Evolutionary conservation across 495 filamentous ascomycete genomes (phyloP).

Genomic region (Durotheca rogersii): DNA sequence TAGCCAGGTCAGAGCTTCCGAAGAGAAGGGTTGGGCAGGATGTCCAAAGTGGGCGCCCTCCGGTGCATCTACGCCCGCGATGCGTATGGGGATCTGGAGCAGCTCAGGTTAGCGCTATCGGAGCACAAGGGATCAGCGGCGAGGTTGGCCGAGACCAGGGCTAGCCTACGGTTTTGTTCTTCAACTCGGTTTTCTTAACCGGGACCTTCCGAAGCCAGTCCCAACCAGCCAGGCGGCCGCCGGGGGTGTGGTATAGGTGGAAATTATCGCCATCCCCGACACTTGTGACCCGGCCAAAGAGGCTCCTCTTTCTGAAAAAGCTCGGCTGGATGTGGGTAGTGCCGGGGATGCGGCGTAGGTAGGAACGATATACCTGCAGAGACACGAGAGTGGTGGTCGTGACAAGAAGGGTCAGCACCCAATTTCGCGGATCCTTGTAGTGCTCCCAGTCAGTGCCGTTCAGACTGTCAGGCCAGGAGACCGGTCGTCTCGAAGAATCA

Average conservation of each 20-base stretch:
- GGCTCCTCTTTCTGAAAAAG: constrained; percentile 66
- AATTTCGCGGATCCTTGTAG: constrained; percentile 64
- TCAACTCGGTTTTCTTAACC: constrained; percentile 62
- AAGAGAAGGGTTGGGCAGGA: constrained; percentile 77
- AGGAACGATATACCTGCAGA: constrained; percentile 65
- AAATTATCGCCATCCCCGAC: constrained; percentile 98
- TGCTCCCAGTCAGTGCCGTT: constrained; percentile 64
- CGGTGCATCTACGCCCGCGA: constrained; percentile 91
- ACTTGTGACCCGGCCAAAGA: constrained; percentile 85
- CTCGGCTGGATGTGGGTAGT: constrained; percentile 67
- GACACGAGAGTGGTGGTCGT: constrained; percentile 63
- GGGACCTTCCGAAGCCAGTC: constrained; percentile 83
- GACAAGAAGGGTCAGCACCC: constrained; percentile 68
- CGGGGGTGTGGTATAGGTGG: constrained; percentile 88
- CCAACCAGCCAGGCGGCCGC: constrained; percentile 84
- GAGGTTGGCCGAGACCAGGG: background rate
- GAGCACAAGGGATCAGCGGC: background rate
- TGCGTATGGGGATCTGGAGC: constrained; percentile 71
- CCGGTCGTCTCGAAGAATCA: constrained; percentile 34
- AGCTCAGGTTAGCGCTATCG: constrained; percentile 7
- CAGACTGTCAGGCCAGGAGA: constrained; percentile 53
- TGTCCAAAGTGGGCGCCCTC: constrained; percentile 90
- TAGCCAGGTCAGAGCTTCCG: constrained; percentile 79
- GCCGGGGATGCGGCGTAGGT: constrained; percentile 78
- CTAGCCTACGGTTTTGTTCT: constrained; percentile 69